These are phyloP conservation scores for Binderoboletus segoi DNA, from an alignment of 1,284 basidiomycete species.

Conservation along the genomic window DNA sequence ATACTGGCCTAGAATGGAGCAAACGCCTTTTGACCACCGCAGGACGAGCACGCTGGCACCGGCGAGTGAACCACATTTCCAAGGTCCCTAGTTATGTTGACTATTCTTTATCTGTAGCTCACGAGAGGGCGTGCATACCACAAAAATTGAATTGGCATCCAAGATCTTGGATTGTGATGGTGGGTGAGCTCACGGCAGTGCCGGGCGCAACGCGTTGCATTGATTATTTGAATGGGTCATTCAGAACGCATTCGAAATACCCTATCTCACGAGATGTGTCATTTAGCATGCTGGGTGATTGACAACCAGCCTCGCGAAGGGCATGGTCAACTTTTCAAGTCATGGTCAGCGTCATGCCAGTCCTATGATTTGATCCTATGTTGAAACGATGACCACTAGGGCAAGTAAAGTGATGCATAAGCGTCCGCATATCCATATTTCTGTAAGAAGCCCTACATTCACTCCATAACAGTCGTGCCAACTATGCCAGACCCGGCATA, in stretches of 20 bases:
- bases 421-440: conserved; percentile 67
- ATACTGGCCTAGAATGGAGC: conserved; percentile 73
- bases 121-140: conserved; percentile 51
- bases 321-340: conserved; percentile 70
- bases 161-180: conserved; percentile 80
- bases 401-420: conserved; percentile 61
- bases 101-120: conserved; percentile 45
- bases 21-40: conserved; percentile 74
- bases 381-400: conserved; percentile 43
- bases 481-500: conserved; percentile 61
- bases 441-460: conserved; percentile 47
- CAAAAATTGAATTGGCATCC: conserved; percentile 72
- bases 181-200: conserved; percentile 45
- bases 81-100: not conserved
- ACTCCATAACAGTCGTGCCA: not conserved
- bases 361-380: not conserved
- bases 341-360: conserved; percentile 52
- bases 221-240: not conserved
- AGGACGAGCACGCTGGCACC: conserved; percentile 72
- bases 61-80: conserved; percentile 39
- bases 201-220: not conserved
- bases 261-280: conserved; percentile 86
- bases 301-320: conserved; percentile 64
- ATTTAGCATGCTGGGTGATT: conserved; percentile 82
- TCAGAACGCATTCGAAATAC: conserved; percentile 77